Conservation (phyloP, 306 rosid species). For the Senna siamea region DNA sequence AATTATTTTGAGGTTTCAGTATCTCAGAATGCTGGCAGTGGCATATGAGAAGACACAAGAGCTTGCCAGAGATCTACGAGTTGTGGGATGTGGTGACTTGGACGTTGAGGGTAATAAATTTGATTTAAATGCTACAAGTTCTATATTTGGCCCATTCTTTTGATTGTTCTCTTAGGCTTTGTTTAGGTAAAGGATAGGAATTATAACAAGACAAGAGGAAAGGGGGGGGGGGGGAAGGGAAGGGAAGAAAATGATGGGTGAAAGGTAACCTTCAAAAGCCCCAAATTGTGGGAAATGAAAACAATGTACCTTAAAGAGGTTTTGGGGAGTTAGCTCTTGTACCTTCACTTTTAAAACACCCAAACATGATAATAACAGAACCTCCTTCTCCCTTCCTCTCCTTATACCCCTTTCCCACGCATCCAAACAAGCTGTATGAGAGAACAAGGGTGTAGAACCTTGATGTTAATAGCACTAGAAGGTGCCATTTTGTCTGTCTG, state of each 20-base stretch:
- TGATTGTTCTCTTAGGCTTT: background rate
- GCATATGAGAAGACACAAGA: slow-evolving; percentile 96
- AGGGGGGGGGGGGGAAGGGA: background rate
- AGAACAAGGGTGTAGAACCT: slow-evolving; percentile 31
- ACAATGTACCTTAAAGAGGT: background rate
- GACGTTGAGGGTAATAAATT: slow-evolving; percentile 88
- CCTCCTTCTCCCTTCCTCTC: background rate
- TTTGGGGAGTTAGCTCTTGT: background rate
- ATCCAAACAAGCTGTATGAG: too few species aligned
- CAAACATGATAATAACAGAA: background rate
- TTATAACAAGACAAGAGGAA: background rate
- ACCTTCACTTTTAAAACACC: background rate
- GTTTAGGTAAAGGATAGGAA: background rate
- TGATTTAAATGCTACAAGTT: slow-evolving; percentile 14
- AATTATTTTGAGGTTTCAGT: slow-evolving; percentile 69
- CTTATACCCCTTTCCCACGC: background rate
- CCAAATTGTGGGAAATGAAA: background rate
- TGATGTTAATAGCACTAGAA: slow-evolving; percentile 21
- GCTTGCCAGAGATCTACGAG: slow-evolving; percentile 87
- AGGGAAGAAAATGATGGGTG: background rate
- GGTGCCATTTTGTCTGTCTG: slow-evolving; percentile 6
- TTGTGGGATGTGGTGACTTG: slow-evolving; percentile 98
- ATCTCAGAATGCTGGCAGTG: slow-evolving; percentile 98
- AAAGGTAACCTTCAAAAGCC: background rate
- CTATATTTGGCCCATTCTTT: slow-evolving; percentile 29